These are phyloP conservation scores for Fraxinus cuspidata DNA, from an alignment of 257 asterid genomes.

Conservation along the genomic window DNA sequence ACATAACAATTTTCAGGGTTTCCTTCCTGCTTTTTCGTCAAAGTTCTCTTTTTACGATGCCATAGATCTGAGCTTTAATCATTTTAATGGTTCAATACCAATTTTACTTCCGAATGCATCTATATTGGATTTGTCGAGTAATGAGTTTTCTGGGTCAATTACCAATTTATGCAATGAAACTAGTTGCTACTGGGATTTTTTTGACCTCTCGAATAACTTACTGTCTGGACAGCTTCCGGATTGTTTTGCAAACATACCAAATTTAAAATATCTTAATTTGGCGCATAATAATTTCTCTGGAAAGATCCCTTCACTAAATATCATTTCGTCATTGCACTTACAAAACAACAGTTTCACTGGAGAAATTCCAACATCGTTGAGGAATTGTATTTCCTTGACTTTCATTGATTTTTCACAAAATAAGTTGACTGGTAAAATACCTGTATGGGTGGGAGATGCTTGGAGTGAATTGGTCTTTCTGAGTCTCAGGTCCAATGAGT, in stretches of 20 bases:
- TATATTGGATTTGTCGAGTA: conserved; percentile 21
- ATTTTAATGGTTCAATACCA: neutral
- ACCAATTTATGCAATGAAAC: conserved; percentile 4
- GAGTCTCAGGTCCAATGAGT: neutral
- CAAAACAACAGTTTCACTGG: conserved; percentile 18
- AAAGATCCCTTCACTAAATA: neutral
- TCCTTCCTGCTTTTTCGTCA: conserved; percentile 10
- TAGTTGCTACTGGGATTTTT: neutral
- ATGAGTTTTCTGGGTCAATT: conserved; percentile 21
- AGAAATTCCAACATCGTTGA: conserved; percentile 10
- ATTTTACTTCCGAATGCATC: neutral
- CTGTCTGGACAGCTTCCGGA: conserved; percentile 28
- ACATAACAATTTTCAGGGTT: conserved; percentile 10
- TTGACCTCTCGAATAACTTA: conserved; percentile 33
- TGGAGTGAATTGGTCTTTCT: neutral
- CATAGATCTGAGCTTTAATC: conserved; percentile 20
- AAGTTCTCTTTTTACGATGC: neutral
- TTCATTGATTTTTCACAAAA: conserved; percentile 16
- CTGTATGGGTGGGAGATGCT: neutral
- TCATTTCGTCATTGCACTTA: neutral
- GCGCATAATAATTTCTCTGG: conserved; percentile 17
- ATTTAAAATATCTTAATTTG: conserved; percentile 1
- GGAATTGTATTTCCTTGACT: neutral
- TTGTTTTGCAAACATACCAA: conserved; percentile 7
- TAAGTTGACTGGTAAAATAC: conserved; percentile 4